Base-by-base conservation (phyloP, 2,329 filamentous ascomycete genomes). In the Orbilia brochopaga region DNA sequence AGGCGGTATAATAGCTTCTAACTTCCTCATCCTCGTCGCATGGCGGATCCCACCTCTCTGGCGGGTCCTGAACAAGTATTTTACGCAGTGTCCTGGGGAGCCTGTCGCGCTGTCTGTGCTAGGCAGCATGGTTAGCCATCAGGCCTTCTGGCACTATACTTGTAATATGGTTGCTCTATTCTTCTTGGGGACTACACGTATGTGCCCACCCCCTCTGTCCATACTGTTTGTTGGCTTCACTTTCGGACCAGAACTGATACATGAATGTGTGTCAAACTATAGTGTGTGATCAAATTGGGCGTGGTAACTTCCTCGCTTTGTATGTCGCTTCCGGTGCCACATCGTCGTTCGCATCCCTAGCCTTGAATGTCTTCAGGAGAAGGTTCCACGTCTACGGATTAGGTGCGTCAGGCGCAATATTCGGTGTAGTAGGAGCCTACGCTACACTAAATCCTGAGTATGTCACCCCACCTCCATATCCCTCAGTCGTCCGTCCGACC, bases 81-180 rank as follows among this genome's bases (percentile, higher is more conserved):
- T 90, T 79, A 81, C 89, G 44, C 78, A 88, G 37, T 81, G 87
- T 7, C 83, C 88, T 5, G 88, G 86, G 5, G 86, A 86, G 57
- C 88, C 90, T 7, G 83, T 83, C 73, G 83, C 88, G 2, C 66
- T 86, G 19, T 84, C 85, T 73, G 79, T 90, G 73, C 76, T 93
- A 27, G 85, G 86, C 35, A 85, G 86, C 74, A 81, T 85, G 55
- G 90, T 92, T 80, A 89, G 87, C 19, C 90, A 94, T 80, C 85
- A 89, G 60, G 80, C 79, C 1, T 74, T 87, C 17, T 76, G 79
- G 52, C 90, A 94, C 78, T 78, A 90, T 40, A 69, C 82, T 23
- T 77, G 82, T 46, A 93, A 93, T 79, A 87, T 90, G 84, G 75
- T 83, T 7, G 81, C 84, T 44, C 81, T 93, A 2, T 88, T 83